Evolutionary conservation across 768 basidiomycete genomes (phyloP).

Genomic region (Lentinula boryana): DNA sequence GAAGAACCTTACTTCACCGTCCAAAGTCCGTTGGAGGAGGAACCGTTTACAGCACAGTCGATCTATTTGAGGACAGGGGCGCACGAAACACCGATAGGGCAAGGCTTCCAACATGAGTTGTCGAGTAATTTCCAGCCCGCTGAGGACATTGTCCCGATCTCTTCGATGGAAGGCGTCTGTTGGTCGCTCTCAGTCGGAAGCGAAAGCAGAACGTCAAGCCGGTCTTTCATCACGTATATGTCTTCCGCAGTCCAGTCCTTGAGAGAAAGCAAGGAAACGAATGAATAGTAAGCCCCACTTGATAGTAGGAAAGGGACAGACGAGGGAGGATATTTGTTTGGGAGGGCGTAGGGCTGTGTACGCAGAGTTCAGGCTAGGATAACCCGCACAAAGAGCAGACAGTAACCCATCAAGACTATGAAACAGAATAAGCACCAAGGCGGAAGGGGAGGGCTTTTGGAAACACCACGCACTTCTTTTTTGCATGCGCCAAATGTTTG

Average conservation of each 20-base stretch:
- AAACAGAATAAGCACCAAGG: background rate
- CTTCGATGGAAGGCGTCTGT: background rate
- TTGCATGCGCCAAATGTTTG: conserved; percentile 11
- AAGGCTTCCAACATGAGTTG: conserved; percentile 49
- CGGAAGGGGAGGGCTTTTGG: background rate
- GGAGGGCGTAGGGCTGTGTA: conserved; percentile 13
- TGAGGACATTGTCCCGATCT: conserved; percentile 6
- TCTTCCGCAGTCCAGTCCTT: conserved; percentile 49
- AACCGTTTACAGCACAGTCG: no score
- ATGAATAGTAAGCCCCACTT: conserved; percentile 6
- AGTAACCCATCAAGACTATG: conserved; percentile 26
- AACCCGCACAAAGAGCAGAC: conserved; percentile 29
- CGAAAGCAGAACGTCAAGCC: conserved; percentile 34
- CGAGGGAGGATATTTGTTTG: conserved; percentile 10
- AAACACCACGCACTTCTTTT: conserved; percentile 28
- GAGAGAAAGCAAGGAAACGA: background rate
- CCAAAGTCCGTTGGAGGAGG: no score
- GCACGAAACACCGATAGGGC: conserved; percentile 59
- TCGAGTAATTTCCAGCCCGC: conserved; percentile 53
- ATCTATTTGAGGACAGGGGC: background rate
- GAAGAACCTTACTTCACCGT: no score
- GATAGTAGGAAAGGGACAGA: conserved; percentile 10
- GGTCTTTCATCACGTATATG: conserved; percentile 49
- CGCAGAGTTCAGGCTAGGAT: conserved; percentile 26
- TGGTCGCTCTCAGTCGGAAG: conserved; percentile 7